Evolutionary conservation across 2,329 filamentous ascomycete species (phyloP), one percentile per base, ranked within the genome.

Genomic region (Dothiorella sarmentorum): DNA sequence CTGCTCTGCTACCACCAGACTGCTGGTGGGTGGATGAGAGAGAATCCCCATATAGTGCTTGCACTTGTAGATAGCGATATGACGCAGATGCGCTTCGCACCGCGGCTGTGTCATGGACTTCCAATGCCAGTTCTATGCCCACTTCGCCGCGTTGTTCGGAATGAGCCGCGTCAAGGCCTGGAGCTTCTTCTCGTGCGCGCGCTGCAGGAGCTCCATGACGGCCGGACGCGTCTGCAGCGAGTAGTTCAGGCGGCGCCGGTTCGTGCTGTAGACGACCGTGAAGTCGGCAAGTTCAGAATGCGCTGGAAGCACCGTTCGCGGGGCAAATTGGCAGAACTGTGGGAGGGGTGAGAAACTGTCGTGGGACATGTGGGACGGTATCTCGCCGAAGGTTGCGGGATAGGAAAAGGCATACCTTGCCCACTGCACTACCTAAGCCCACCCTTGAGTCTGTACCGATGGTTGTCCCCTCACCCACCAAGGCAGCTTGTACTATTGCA

Each of bases 241-340:
- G 59, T 61, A 68, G 63, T 80, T 73, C 6, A 73, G 55, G 20
- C 77, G 66, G 10, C 69, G 68, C 62, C 70, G 64, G 4, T 67
- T 68, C 7, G 72, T 69, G n/a, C 71, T 69, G 59, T 71, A 78
- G 2, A 80, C 69, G 10, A 80, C 74, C 3, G 73, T 78, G 60
- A 70, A 80, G 61, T 80, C 77, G 2, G 73, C 69, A 10, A 80
- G 59, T 15, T 64, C 64, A n/a, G 75, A 69, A 27, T 73, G 69
- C 7, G 69, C 67, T 6, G 67, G 63, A 0, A 80, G 64, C 11
- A 66, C 62, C 10, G 69, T 71, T 13, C 70, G 63, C 1, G 76
- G 68, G 2, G 73, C 66, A 33, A 80, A 71, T 27, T 75, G 78
- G 65, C 78, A 79, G 43, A 72, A 75, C 76, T 77, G 51, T 15